Evolutionary conservation across 2,329 filamentous ascomycete genomes (phyloP), one percentile per base, ranked within the genome.

Genomic region (Penicillium crustosum): DNA sequence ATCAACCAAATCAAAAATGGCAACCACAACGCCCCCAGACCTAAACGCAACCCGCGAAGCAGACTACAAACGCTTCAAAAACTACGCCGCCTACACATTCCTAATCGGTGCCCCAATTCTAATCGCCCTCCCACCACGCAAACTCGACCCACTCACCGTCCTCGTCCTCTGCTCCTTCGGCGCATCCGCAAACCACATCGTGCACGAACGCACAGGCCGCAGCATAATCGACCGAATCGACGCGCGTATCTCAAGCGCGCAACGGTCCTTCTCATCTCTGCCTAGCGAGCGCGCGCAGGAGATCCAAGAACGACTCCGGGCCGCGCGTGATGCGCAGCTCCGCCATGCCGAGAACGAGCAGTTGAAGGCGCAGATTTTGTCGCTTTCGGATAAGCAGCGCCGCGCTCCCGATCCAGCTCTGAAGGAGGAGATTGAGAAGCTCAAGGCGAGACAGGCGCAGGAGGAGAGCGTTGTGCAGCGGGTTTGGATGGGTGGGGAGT

Each of bases 401-500:
- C 17, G 19, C 19, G 21, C 35, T 9, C 45, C 45, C 3, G 63
- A 61, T 21, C 48, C 57, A 1, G 25, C 61, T 15, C 55, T 62
- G 4, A 58, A 58, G 2, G 70, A 73, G 60, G 72, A 74, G 53
- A 45, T 73, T 60, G 72, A 75, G 58, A 73, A 67, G 62, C 61
- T 74, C 43, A 71, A 68, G 62, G 66, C 68, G 15, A 51, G 68
- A 12, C 66, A 71, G 58, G 42, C 50, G 55, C 67, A 71, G 39
- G 68, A 74, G 27, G 62, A 72, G 60, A 64, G 70, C 6, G 57
- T 72, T 17, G 55, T 65, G 53, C 60, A 70, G 61, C 62, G 69
- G 62, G 52, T 80, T 39, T 74, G 72, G 67, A 77, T 79, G 70
- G 77, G 75, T 29, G 69, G 68, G 19, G 76, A 79, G 69, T 65